Evolutionary conservation across 306 rosid genomes (phyloP).

Genomic region (Gastrolobium villosum): DNA sequence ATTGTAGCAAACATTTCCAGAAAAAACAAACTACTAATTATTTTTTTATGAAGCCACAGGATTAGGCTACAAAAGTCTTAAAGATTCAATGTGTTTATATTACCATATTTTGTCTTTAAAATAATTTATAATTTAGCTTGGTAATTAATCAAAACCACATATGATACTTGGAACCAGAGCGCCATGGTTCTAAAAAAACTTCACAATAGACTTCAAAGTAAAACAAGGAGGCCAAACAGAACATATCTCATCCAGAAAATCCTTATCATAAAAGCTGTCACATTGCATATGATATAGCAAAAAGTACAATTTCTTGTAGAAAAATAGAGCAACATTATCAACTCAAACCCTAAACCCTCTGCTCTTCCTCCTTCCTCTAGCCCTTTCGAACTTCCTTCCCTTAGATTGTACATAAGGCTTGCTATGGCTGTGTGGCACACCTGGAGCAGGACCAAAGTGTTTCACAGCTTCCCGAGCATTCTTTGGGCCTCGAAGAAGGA

Average conservation of each 20-base stretch:
- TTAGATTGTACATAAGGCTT: conserved; percentile 79
- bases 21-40: no score
- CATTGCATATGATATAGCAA: background rate
- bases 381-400: conserved; percentile 86
- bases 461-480: conserved; percentile 85
- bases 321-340: background rate
- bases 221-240: background rate
- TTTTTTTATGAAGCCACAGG: no score
- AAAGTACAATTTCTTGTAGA: background rate
- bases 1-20: no score
- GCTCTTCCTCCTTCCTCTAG: conserved; percentile 85
- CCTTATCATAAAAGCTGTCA: conserved; percentile 26
- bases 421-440: conserved; percentile 88
- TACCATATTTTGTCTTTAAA: no score
- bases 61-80: no score
- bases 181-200: no score
- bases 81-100: no score
- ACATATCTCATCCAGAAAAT: background rate
- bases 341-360: conserved; percentile 72
- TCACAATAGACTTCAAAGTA: background rate
- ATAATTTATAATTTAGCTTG: no score
- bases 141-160: no score
- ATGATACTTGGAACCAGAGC: no score
- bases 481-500: conserved; percentile 84
- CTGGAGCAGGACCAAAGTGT: conserved; percentile 91